Evolutionary conservation across 345 rosid species (phyloP).

Genomic region (Eucalyptus rudis): DNA sequence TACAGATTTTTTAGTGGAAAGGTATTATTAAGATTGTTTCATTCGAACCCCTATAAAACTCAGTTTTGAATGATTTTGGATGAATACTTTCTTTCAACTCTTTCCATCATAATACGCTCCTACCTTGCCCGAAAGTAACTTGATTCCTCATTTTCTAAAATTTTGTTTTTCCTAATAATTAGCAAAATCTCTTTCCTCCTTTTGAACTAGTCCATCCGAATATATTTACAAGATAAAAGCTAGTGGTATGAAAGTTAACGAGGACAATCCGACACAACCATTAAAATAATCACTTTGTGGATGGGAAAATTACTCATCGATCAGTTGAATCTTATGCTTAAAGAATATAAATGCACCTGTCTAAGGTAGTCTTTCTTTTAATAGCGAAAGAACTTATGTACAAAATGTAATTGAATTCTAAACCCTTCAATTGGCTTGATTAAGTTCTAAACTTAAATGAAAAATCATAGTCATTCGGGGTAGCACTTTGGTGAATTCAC

Average conservation of each 20-base stretch:
- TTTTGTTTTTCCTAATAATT: neutral
- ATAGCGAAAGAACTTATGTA: neutral
- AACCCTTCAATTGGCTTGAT: neutral
- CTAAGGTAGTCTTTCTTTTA: neutral
- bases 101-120: too few relatives aligned
- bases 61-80: too few relatives aligned
- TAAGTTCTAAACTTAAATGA: neutral
- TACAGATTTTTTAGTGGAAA: too few relatives aligned
- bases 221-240: neutral
- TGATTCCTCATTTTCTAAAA: neutral
- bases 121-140: neutral
- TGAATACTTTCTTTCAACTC: too few relatives aligned
- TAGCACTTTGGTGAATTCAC: neutral
- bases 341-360: too few relatives aligned
- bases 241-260: too few relatives aligned
- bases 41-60: too few relatives aligned
- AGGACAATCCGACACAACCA: too few relatives aligned
- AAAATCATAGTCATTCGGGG: neutral
- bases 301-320: too few relatives aligned
- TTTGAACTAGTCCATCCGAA: neutral
- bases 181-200: neutral
- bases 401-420: too few relatives aligned
- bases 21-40: too few relatives aligned
- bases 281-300: too few relatives aligned
- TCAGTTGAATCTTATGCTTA: neutral